These are phyloP conservation scores for Sugiyamaella marilandica DNA, from an alignment of 805 yeast species.

Conservation along the genomic window DNA sequence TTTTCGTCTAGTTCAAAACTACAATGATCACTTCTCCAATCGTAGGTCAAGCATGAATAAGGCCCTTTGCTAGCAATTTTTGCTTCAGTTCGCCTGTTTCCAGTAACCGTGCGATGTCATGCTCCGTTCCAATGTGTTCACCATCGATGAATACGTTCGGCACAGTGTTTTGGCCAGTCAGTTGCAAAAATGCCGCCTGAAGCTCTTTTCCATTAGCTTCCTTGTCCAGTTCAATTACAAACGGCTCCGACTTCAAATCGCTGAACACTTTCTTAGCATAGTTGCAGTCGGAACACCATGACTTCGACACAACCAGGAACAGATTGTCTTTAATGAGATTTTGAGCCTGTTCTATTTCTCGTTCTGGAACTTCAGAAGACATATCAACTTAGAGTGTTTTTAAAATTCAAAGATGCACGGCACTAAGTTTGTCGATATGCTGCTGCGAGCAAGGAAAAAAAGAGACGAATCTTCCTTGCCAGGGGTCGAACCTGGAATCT, in stretches of 20 bases:
- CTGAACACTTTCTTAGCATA: conserved; percentile 55
- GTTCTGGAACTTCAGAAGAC: background rate
- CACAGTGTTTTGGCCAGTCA: conserved; percentile 62
- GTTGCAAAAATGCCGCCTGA: conserved; percentile 51
- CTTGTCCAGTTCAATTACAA: conserved; percentile 60
- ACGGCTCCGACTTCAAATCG: conserved; percentile 45
- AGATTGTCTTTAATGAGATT: conserved; percentile 43
- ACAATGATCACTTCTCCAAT: background rate
- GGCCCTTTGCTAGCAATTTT: conserved; percentile 14
- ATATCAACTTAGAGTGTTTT: background rate
- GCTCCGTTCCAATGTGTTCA: conserved; percentile 53
- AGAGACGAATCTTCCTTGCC: conserved; percentile 36
- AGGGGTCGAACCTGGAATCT: conserved; percentile 54
- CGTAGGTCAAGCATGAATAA: conserved; percentile 21
- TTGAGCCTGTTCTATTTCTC: conserved; percentile 37
- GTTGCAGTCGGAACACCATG: conserved; percentile 78
- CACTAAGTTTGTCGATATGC: background rate
- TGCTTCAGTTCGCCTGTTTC: conserved; percentile 20
- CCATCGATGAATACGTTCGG: conserved; percentile 64
- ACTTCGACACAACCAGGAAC: conserved; percentile 57
- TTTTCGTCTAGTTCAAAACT: no score
- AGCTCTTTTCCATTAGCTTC: conserved; percentile 47
- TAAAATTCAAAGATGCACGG: background rate
- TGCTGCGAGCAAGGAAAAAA: background rate
- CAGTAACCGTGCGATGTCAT: conserved; percentile 21